Evolutionary conservation across 768 basidiomycete species (phyloP), one percentile per base, ranked within the genome.

Genomic region (Amanita rimosa): DNA sequence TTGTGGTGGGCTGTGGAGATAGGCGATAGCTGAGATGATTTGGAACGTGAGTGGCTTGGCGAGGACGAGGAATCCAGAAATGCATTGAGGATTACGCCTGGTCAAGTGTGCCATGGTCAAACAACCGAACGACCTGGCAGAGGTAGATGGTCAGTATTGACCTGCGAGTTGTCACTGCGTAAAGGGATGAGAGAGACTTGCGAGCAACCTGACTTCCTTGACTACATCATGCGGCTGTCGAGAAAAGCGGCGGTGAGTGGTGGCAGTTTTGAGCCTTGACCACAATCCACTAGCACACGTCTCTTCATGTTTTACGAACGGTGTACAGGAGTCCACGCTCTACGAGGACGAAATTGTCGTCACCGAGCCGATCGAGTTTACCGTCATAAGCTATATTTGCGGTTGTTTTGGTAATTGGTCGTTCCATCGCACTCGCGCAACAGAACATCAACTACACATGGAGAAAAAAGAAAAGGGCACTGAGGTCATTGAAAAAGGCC

Each of bases 161-260:
- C 11, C 11, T 31, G 17, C 19, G 36, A 6, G 4, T n/a, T 34
- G 6, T 11, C 11, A 9, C 5, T 14, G 21, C 7, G 31, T 17
- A 43, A 37, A 8, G n/a, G n/a, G 22, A 60, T 85, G 78, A 3
- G 63, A 66, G 38, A 77, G 56, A 4, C 55, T 56, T 0, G 64
- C 62, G 26, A 85, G 65, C 3, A 83, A 53, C 40, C 78, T 66
- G 27, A 73, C 62, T 59, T 85, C 83, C 57, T 81, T 84, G 48
- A 76, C 54, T 55, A 85, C 80, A 53, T 85, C 82, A 58, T 85
- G 83, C 0, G 83, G 83, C 53, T 81, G 78, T 54, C 70, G 73
- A 11, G 74, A 64, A 52, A 69, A 71, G 53, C 65, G 66, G 34
- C 66, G 64, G 9, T 59, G 55, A 1, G 67, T 67, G 2, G 77